Base-by-base conservation (phyloP, 371 early-diverging fungal species). In the Haplosporangium sp. region DNA sequence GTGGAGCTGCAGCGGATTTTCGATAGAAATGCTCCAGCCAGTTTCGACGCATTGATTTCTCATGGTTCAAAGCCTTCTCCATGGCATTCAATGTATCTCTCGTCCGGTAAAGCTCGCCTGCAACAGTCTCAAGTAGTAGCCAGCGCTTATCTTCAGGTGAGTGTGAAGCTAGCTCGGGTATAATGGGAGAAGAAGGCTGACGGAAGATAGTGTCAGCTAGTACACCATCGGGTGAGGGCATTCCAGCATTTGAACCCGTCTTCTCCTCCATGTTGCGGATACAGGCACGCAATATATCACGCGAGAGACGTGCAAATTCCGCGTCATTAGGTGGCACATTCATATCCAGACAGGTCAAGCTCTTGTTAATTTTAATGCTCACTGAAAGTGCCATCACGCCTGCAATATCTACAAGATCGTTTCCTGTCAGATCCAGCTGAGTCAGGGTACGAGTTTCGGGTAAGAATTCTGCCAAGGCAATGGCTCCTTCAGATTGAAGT, bases 331-430 rank as follows among this genome's bases (percentile, higher is more conserved):
- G 88, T 37, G 90, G 91, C 35, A 93, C 90, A 37, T 90, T 91
- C 64, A 96, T 84, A 68, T 94, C 95, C 35, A 96, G 79, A 67
- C 87, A 89, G 34, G 89, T 87, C 56, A 96, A 74, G 38, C 91
- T 90, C 48, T 85, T 77, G 81, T 94, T 96, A 82, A 93, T 88
- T 67, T 90, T 87, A 34, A 95, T 84, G 17, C 92, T 92, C 11
- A 91, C 91, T 6, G 93, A 86, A 4, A 96, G 81, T 8, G 95
- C 95, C 88, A 95, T 87, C 8, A 93, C 77, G 6, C 95, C 96
- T 4, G 94, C 95, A 84, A 92, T 82, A 50, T 91, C 91, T 37
- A 96, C 90, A 1, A 76, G 85, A 0, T 92, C 88, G 77, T 96
- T 96, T 38, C 86, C 85, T 5, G 94, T 89, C 50, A 96, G 82